Percentiles rank a stretch among this genome's conserved stretches.
phyloP scores from a whole-genome alignment of 768 basidiomycete species.

The Pleurotus cornucopiae region DNA sequence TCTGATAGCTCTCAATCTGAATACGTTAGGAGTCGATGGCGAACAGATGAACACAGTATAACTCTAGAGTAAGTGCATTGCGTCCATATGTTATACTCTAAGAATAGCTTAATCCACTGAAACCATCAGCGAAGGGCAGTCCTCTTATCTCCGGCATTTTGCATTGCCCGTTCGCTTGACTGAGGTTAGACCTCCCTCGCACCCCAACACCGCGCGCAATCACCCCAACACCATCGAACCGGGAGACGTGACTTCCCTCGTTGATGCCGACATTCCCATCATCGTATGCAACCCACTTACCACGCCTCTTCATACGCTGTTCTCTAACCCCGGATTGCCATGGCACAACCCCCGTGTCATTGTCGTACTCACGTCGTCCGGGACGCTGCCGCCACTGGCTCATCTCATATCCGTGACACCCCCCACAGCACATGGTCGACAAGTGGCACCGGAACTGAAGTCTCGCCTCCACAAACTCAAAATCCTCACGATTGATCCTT shows the following conservation, averaged over 20 bases:
- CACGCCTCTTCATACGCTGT: conserved; percentile 39
- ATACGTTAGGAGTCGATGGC: conserved; percentile 48
- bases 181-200: conserved; percentile 27
- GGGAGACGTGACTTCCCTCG: conserved; percentile 18
- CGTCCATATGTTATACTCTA: conserved; percentile 25
- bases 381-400: conserved; percentile 20
- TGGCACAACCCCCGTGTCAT: conserved; percentile 36
- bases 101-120: conserved; percentile 9
- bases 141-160: conserved; percentile 56
- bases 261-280: conserved; percentile 58
- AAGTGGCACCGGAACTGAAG: conserved; percentile 3
- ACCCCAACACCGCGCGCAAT: conserved; percentile 13
- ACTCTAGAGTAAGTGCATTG: conserved; percentile 36
- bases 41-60: conserved; percentile 21
- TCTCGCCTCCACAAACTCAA: conserved; percentile 19
- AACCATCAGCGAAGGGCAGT: conserved; percentile 15
- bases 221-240: conserved; percentile 9
- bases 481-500: conserved; percentile 52
- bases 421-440: neutral
- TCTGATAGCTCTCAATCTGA: conserved; percentile 42
- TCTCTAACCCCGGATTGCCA: conserved; percentile 23
- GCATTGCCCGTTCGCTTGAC: conserved; percentile 43
- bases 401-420: conserved; percentile 11
- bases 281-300: conserved; percentile 60
- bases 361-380: conserved; percentile 30